phyloP scores from a whole-genome alignment of 371 early-diverging fungal species.

The Blakeslea trispora region DNA sequence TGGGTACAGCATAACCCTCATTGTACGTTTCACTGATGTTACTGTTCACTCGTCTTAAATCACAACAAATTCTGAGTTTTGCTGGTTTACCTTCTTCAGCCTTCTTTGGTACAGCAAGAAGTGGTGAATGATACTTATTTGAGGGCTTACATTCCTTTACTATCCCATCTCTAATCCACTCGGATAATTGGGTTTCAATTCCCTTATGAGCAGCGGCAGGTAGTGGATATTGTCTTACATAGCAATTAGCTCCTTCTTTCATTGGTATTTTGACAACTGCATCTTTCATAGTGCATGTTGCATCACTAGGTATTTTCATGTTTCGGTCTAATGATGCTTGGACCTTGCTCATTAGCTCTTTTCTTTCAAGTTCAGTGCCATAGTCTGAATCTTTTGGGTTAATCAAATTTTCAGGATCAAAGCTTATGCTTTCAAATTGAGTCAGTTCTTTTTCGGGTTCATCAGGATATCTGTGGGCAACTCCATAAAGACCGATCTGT shows the following conservation, averaged over 20 bases:
- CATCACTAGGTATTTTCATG: neutral
- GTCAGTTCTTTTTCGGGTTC: neutral
- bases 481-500: neutral
- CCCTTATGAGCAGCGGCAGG: neutral
- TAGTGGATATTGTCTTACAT: constrained; percentile 6
- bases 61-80: constrained; percentile 2
- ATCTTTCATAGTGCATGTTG: constrained; percentile 9
- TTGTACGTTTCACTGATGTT: neutral
- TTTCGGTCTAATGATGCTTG: neutral
- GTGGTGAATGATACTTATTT: neutral
- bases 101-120: constrained; percentile 2
- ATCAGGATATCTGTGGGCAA: constrained; percentile 16
- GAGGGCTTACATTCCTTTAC: constrained; percentile 2
- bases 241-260: neutral
- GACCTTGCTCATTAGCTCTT: neutral
- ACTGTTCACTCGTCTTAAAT: constrained; percentile 3
- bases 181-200: constrained; percentile 1
- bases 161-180: constrained; percentile 6
- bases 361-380: neutral
- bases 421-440: constrained; percentile 12
- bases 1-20: constrained; percentile 6
- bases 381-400: constrained; percentile 11
- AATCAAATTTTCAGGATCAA: constrained; percentile 1
- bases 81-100: neutral
- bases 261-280: constrained; percentile 1